Base-by-base conservation (phyloP, 2,329 filamentous ascomycete species). In the Penicillium hordei region DNA sequence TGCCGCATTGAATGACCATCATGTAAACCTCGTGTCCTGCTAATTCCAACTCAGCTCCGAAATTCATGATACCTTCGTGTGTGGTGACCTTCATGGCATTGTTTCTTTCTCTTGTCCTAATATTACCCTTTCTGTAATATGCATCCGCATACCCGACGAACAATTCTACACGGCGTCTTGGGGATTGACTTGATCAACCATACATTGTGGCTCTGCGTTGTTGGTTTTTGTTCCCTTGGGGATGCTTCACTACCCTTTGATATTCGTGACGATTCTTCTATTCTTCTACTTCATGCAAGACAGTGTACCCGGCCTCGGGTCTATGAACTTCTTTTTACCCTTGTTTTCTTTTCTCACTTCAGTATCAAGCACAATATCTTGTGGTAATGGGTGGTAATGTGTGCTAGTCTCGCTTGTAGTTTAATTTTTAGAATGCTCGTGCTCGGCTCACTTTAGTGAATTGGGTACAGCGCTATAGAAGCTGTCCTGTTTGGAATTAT, bases 1-100 rank as follows among this genome's bases (percentile, higher is more conserved):
- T 68, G 90, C 93, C 1, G 90, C 92, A 4, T 83, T 91, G 43
- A 90, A 92, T 55, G 93, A 97, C 71, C 86, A 93, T 59, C 90
- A 97, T 72, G 87, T 99, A 69, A 97, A 96, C 72, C 81, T 97
- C 29, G 95, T 93, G 70, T 87, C 85, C 33, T 92, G 89, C 75
- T 77, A 72, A 63, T 60, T 45, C 27, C 44, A 53, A 34, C 38
- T 46, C 45, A 17, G 44, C 21, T 43, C 25, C 42, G 25, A 27
- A 33, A 52, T 38, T 21, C 40, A 45, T 48, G 49, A 29, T 50
- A 48, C 39, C 23, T 44, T 42, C 23, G 34, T 52, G 34, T 48
- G 21, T 21, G 42, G 21, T 39, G 15, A 12, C 21, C 27, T 46
- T 49, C 13, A 21, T 36, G 42, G 17, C 49, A 23, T 40, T 48